A percentile compares a stretch with the other conserved stretches of the same genome.
Conservation (phyloP, 2,329 filamentous ascomycete species). For the Cordyceps fumosorosea region DNA sequence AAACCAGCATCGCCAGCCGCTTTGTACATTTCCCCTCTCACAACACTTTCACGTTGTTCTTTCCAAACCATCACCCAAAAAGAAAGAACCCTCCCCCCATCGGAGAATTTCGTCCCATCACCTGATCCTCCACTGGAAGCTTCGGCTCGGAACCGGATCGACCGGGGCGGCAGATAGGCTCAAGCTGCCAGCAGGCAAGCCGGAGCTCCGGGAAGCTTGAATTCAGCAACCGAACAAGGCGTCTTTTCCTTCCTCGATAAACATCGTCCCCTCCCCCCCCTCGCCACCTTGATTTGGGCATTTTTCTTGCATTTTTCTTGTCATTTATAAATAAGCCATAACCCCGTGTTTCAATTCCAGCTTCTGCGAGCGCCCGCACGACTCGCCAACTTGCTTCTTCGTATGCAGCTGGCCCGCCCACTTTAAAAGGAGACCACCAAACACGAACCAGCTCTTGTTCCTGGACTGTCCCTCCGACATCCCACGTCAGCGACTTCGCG, state of each 20-base stretch:
- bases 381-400: neutral
- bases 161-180: neutral
- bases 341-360: neutral
- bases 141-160: conserved; percentile 3
- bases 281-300: neutral
- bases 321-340: neutral
- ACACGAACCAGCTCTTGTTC: neutral
- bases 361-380: neutral
- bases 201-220: conserved; percentile 4
- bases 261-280: neutral
- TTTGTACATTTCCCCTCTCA: too few relatives aligned
- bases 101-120: neutral
- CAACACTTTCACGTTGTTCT: too few relatives aligned
- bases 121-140: neutral
- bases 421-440: neutral
- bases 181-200: neutral
- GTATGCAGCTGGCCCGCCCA: too few relatives aligned
- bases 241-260: too few relatives aligned
- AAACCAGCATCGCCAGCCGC: too few relatives aligned
- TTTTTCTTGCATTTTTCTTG: neutral
- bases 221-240: too few relatives aligned
- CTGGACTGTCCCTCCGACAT: neutral
- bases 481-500: too few relatives aligned
- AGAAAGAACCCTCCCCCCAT: neutral
- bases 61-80: neutral